phyloP scores from a whole-genome alignment of 148 eudicot genomes.

The Vaccinium macrocarpon region DNA sequence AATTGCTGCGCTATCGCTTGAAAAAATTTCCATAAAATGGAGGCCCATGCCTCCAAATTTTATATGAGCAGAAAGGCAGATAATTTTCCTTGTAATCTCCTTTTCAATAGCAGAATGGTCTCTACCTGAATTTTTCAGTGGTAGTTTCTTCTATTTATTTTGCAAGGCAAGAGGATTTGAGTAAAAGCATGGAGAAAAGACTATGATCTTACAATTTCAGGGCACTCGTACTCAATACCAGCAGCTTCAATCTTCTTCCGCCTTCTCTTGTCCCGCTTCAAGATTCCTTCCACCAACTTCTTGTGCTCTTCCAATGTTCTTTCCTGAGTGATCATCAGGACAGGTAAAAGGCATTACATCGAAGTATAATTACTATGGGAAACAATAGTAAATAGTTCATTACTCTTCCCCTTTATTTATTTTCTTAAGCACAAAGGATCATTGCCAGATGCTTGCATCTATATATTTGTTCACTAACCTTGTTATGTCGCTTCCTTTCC shows the following conservation, averaged over 20 bases:
- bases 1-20: background rate
- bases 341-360: background rate
- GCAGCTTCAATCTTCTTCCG: conserved; percentile 74
- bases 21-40: background rate
- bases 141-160: background rate
- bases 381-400: background rate
- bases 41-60: background rate
- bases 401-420: background rate
- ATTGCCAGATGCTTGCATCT: background rate
- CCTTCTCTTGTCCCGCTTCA: conserved; percentile 68
- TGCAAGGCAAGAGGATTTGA: background rate
- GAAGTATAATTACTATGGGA: background rate
- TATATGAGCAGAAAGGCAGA: background rate
- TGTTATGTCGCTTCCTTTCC: conserved; percentile 61
- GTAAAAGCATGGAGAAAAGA: background rate
- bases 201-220: conserved; percentile 64
- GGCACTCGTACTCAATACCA: conserved; percentile 90
- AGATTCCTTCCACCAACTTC: conserved; percentile 62
- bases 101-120: no score
- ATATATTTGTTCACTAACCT: conserved; percentile 38
- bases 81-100: background rate
- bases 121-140: background rate
- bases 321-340: conserved; percentile 45
- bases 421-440: background rate
- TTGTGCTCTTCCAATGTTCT: conserved; percentile 72